Evolutionary conservation across 345 rosid species (phyloP), one percentile per base, ranked within the genome.

Genomic region (Populus deltoides): DNA sequence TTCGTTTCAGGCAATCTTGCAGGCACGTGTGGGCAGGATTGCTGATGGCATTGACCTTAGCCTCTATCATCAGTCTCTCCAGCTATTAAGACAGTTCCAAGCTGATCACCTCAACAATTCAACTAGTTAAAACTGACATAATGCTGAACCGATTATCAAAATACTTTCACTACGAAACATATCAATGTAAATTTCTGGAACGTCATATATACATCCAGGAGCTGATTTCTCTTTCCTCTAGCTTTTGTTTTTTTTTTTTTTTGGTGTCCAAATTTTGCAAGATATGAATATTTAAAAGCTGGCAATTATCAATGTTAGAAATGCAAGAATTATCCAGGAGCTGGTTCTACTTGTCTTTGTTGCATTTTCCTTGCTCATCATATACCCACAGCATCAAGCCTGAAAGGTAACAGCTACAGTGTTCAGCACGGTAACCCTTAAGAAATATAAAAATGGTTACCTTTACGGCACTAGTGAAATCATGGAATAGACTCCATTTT

Each of bases 21-120:
- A 70, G 85, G 97, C 95, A 51, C 90, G 98, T 25, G 92, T 88
- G 16, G 97, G 94, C 53, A 87, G 97, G 83, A 92, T 89, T 77
- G 94, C 90, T 29, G 97, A 91, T 24, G 98, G 98, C 74, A 86
- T 90, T 25, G 97, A 93, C 77, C 88, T 95, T 33, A 82, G 85
- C 71, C 97, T 95, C 55, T 91, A 92, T 78, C 83, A 81, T n/a
- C 92, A 89, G 68, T 83, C 94, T 5, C 53, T 91, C 55, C 89
- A 85, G 78, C 89, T 91, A 33, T 68, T 95, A 38, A 82, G 94
- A 73, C 86, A 86, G 83, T 90, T 94, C 75, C 89, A 86, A 80
- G 90, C 78, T 0, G 87, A 85, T 1, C 85, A 49, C 38, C 10
- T 61, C 35, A 77, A 75, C 17, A 77, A 39, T 66, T 73, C 76